phyloP scores from a whole-genome alignment of 2,329 filamentous ascomycete genomes.

The Gliomastix tumulicola region DNA sequence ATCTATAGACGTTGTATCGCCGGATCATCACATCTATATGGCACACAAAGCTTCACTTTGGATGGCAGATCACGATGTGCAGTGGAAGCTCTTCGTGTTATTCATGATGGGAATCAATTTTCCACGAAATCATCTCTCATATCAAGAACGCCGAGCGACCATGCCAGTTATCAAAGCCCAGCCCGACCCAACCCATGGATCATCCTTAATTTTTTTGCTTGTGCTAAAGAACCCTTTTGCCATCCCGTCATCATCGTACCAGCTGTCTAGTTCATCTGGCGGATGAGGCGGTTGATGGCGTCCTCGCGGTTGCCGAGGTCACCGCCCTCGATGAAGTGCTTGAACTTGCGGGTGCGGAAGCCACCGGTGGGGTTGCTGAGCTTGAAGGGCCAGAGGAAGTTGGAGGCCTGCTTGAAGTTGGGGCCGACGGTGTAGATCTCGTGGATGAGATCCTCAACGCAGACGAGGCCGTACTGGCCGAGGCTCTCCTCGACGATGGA shows the following conservation, averaged over 20 bases:
- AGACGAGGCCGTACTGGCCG: slow-evolving; percentile 98
- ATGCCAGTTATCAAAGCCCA: too few relatives aligned
- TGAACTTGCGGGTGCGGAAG: slow-evolving; percentile 96
- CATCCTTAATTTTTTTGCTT: too few relatives aligned
- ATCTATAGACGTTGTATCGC: too few relatives aligned
- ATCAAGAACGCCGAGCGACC: slow-evolving; percentile 33
- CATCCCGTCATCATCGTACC: slow-evolving; percentile 13
- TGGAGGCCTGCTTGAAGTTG: slow-evolving; percentile 99
- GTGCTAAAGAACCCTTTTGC: slow-evolving; percentile 11
- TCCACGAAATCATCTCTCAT: slow-evolving; percentile 23
- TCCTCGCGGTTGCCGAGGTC: slow-evolving; percentile 98
- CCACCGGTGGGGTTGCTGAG: slow-evolving; percentile 96
- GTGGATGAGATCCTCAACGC: slow-evolving; percentile 98
- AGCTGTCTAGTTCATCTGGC: slow-evolving; percentile 87
- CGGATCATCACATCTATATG: too few relatives aligned
- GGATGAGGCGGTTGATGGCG: slow-evolving; percentile 91
- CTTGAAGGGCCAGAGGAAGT: slow-evolving; percentile 99
- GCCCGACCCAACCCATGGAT: too few relatives aligned
- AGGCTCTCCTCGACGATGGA: slow-evolving; percentile 93
- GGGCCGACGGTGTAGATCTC: slow-evolving; percentile 98
- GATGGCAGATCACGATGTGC: background rate
- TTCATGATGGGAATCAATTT: slow-evolving; percentile 34
- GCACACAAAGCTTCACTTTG: too few relatives aligned
- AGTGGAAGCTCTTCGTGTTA: slow-evolving; percentile 31
- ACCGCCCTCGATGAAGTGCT: slow-evolving; percentile 98